These are phyloP conservation scores for Paraphaeosphaeria minitans DNA, from an alignment of 2,329 filamentous ascomycete genomes.

Conservation along the genomic window DNA sequence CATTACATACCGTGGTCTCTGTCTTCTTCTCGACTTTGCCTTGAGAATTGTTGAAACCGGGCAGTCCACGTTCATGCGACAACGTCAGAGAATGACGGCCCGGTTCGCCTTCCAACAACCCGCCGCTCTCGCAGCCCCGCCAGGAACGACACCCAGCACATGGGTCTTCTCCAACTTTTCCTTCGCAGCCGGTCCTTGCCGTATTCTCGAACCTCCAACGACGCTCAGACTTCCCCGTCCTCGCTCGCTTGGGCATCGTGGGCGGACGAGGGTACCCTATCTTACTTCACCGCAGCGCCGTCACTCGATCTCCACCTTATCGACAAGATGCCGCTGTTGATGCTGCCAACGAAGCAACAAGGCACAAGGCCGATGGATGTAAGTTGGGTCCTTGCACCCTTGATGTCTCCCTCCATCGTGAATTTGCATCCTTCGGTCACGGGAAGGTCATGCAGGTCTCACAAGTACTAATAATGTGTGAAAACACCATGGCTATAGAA, in stretches of 20 bases:
- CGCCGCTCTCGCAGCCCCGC: background rate
- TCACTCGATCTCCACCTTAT: background rate
- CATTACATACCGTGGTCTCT: background rate
- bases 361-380: too few species aligned
- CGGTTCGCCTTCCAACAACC: background rate
- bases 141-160: conserved; percentile 1
- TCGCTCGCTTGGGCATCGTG: background rate
- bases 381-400: background rate
- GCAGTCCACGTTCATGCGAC: conserved; percentile 1
- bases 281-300: background rate
- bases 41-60: background rate
- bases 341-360: conserved; percentile 1
- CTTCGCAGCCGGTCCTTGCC: background rate
- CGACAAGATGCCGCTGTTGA: conserved; percentile 5
- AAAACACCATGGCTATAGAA: background rate
- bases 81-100: background rate
- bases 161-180: background rate
- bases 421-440: background rate
- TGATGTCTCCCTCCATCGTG: background rate
- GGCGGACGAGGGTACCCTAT: background rate
- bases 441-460: background rate
- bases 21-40: background rate
- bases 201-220: background rate
- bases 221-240: too few species aligned
- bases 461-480: background rate